phyloP scores from a whole-genome alignment of 1,139 yeast genomes.

The Protomyces pachydermus region DNA sequence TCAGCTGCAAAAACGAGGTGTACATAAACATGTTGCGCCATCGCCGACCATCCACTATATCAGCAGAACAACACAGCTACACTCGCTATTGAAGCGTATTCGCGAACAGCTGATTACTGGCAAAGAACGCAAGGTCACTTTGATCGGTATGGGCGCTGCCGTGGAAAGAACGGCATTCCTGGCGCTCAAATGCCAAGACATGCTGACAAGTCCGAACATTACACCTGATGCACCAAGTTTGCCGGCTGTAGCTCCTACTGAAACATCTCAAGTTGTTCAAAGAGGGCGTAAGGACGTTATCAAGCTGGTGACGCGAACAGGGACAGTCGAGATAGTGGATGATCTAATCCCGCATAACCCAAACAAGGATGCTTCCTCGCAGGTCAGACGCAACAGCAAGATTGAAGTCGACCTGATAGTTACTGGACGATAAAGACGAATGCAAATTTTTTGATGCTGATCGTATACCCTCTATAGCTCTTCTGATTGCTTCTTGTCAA shows the following conservation, averaged over 20 bases:
- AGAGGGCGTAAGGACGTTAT: not conserved
- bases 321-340: constrained; percentile 24
- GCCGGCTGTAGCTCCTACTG: not conserved
- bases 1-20: not conserved
- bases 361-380: not conserved
- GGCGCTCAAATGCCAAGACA: constrained; percentile 18
- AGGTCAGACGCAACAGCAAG: constrained; percentile 19
- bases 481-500: constrained; percentile 5
- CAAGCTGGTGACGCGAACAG: constrained; percentile 2
- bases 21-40: constrained; percentile 2
- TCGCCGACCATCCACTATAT: constrained; percentile 10
- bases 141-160: constrained; percentile 25
- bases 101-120: constrained; percentile 9
- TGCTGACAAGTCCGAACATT: constrained; percentile 7
- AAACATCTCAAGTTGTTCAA: too few species aligned
- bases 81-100: constrained; percentile 7
- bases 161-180: constrained; percentile 6
- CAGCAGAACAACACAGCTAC: constrained; percentile 3
- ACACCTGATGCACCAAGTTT: not conserved
- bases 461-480: not conserved
- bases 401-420: constrained; percentile 18
- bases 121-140: constrained; percentile 1
- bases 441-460: not conserved
- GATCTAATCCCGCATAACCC: constrained; percentile 21
- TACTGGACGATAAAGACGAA: not conserved